Conservation (phyloP, 495 filamentous ascomycete species). For the Lepidopterella palustris region DNA sequence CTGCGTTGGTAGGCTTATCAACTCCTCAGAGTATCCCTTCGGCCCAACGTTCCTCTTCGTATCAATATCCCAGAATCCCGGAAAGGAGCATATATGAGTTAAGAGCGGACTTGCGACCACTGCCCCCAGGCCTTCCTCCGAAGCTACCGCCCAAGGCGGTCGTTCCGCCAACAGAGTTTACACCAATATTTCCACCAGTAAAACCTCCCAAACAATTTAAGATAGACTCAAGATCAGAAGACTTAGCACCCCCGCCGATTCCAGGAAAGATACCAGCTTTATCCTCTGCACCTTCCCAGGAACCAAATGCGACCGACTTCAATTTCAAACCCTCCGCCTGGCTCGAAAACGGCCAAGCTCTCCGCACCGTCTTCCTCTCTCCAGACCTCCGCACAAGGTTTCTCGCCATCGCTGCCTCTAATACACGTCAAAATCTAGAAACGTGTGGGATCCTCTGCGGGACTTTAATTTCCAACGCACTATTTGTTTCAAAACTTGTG, state of each 20-base stretch:
- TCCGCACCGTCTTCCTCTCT: slow-evolving; percentile 84
- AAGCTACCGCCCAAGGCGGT: slow-evolving; percentile 16
- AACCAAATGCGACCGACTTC: slow-evolving; percentile 43
- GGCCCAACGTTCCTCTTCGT: slow-evolving; percentile 8
- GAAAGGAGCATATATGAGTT: slow-evolving; percentile 15
- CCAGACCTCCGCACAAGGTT: slow-evolving; percentile 64
- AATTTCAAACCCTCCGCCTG: slow-evolving; percentile 83
- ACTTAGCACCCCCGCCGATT: slow-evolving; percentile 39
- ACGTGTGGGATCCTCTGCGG: slow-evolving; percentile 93
- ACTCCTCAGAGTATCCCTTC: slow-evolving; percentile 17
- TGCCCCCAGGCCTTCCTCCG: slow-evolving; percentile 5
- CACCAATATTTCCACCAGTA: slow-evolving; percentile 16
- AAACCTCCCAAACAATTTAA: slow-evolving; percentile 36
- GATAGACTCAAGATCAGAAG: slow-evolving; percentile 1
- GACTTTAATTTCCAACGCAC: slow-evolving; percentile 80
- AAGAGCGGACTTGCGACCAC: slow-evolving; percentile 9
- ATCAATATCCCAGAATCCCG: slow-evolving; percentile 28
- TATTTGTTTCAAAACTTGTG: slow-evolving; percentile 81
- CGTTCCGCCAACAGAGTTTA: slow-evolving; percentile 6
- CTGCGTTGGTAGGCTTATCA: not conserved
- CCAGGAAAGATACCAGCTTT: slow-evolving; percentile 29
- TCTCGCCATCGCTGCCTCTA: slow-evolving; percentile 60
- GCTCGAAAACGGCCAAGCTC: slow-evolving; percentile 77
- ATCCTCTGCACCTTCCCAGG: slow-evolving; percentile 1
- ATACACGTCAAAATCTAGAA: slow-evolving; percentile 77